Base-by-base conservation (phyloP, 73 alveolate species). In the Urostyla sp. region DNA sequence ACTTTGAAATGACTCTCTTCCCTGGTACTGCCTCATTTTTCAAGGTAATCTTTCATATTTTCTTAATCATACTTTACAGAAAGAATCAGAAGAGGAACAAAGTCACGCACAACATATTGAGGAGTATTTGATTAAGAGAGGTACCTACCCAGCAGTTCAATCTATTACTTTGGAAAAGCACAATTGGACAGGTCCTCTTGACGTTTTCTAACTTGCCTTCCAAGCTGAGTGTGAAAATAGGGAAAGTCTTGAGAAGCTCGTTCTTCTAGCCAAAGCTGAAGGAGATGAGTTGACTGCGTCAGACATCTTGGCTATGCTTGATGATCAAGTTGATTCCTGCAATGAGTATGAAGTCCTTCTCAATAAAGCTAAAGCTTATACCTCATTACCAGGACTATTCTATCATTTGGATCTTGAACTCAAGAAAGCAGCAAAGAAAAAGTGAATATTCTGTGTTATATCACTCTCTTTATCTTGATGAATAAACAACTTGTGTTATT, bases 11-110 rank as follows among this genome's bases (percentile, higher is more conserved):
- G 16, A 16, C 15, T 4, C 15, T 43, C 44, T 40, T 63, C 15
- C 79, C 79, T 38, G 79, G 79, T 1, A 63, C 79, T 2, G 37
- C 79, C 21, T 63, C 79, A 16, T 63, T 63, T 63, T 63, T 57
- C 60, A 18, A 43, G n/a, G n/a, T n/a, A n/a, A n/a, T n/a, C n/a
- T n/a, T n/a, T n/a, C n/a, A n/a, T n/a, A n/a, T n/a, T n/a, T n/a
- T n/a, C n/a, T n/a, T n/a, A n/a, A n/a, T n/a, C n/a, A n/a, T n/a
- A n/a, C n/a, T n/a, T n/a, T n/a, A n/a, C n/a, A n/a, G 79, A 63
- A 60, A 38, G 5, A 63, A 63, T 57, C 79, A 10, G 79, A 63
- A 20, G 60, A 31, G 0, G 79, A 63, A 38, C 18, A 15, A 27
- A 1, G 16, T n/a, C 79, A 63, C 26, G 79, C 79, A 2, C 37